Evolutionary conservation across 176 grass and related monocot genomes (phyloP), one percentile per base, ranked within the genome.

Genomic region (Lolium multiflorum): DNA sequence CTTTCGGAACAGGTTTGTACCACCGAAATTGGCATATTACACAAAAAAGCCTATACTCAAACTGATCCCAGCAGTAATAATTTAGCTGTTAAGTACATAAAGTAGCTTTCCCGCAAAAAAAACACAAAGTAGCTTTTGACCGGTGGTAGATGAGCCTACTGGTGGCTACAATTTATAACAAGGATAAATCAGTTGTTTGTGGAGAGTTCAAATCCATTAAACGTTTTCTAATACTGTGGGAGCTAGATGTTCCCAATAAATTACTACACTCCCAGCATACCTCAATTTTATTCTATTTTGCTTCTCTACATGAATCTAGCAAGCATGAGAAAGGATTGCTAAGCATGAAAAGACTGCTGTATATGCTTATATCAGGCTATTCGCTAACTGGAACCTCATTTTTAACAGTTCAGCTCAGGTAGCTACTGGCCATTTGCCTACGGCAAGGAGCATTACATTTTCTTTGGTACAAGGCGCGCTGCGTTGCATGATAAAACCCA

Each of bases 171-270:
- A 51, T 55, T 52, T 71, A 73, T 26, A 43, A 60, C 50, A 59
- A 77, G 26, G 52, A 78, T 46, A 86, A 44, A 48, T 65, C 50
- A 47, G 13, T 7, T 73, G 64, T 83, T 78, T 87, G 47, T 25
- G 18, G 24, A 90, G 14, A 21, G 9, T 21, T 38, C 48, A 21
- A 56, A 24, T 78, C 26, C 15, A 86, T 43, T 52, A 24, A 54
- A 25, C 21, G 31, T 65, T 11, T 51, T 2, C 41, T 7, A 17
- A 60, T 14, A 6, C 46, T 8, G 0, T 67, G 46, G 47, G 59
- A 76, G 37, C 38, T 11, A 22, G 15, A 66, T 59, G 28, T 18
- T 76, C 12, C 41, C 39, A n/a, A 20, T 16, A 15, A 85, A 64
- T 52, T 51, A 65, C 25, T 81, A 62, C 62, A 68, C 17, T 67